phyloP scores from a whole-genome alignment of 2,329 filamentous ascomycete species.

The Ophiostoma himal-ulmi region DNA sequence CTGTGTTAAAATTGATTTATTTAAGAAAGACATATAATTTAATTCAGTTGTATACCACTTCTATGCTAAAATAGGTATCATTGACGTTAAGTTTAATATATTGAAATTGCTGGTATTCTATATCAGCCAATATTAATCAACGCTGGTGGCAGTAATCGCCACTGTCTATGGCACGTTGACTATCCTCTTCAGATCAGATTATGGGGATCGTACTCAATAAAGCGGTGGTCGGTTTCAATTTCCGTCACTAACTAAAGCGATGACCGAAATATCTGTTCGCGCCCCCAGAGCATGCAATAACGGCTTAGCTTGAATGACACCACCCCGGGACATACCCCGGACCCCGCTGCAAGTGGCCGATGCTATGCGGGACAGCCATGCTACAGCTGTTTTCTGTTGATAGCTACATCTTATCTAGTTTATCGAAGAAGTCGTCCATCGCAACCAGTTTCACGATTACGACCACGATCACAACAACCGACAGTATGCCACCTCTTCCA shows the following conservation, averaged over 20 bases:
- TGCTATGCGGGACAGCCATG: neutral
- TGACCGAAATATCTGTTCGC: neutral
- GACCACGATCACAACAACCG: neutral
- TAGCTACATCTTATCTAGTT: neutral
- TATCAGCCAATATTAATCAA: too few relatives aligned
- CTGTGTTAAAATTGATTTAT: too few relatives aligned
- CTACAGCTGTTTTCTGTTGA: neutral
- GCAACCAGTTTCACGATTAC: neutral
- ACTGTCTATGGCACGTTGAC: too few relatives aligned
- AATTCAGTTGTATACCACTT: too few relatives aligned
- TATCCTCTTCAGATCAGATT: too few relatives aligned
- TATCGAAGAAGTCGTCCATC: neutral
- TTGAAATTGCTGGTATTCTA: too few relatives aligned
- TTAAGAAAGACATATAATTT: too few relatives aligned
- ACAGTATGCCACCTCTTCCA: conserved; percentile 28
- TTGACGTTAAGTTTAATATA: too few relatives aligned
- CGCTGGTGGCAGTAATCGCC: too few relatives aligned
- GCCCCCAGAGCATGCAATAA: neutral
- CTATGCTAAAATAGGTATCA: too few relatives aligned
- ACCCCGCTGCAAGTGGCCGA: conserved; percentile 14
- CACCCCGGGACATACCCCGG: conserved; percentile 15
- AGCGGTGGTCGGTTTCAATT: too few relatives aligned
- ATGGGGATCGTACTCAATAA: too few relatives aligned
- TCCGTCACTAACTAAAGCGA: neutral
- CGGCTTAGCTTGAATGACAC: neutral